These are phyloP conservation scores for Claviceps africana DNA, from an alignment of 2,329 filamentous ascomycete genomes.

Conservation along the genomic window DNA sequence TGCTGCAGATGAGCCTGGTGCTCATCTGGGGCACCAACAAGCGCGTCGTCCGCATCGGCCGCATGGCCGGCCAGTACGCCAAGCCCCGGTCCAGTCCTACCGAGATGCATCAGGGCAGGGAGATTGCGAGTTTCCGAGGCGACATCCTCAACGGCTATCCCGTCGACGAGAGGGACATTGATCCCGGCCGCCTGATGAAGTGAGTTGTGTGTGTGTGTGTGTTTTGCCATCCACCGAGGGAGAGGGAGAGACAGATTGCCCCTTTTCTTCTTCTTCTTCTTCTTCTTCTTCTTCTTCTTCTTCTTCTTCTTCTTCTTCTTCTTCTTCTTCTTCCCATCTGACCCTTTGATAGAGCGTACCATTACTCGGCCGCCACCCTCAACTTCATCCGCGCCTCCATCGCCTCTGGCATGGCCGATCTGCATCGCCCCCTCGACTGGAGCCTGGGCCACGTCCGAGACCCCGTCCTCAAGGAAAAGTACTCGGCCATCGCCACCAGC, in stretches of 20 bases:
- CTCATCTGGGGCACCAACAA: conserved; percentile 75
- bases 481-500: conserved; percentile 68
- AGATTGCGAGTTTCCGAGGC: conserved; percentile 81
- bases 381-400: conserved; percentile 84
- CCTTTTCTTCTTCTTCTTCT: not conserved
- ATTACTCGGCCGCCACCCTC: conserved; percentile 84
- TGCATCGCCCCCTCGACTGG: conserved; percentile 92
- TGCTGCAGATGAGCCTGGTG: conserved; percentile 93
- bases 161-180: conserved; percentile 59
- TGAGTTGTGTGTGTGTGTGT: too few relatives aligned
- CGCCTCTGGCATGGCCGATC: conserved; percentile 77
- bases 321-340: not conserved
- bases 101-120: conserved; percentile 64
- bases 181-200: conserved; percentile 70
- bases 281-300: not conserved
- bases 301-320: not conserved
- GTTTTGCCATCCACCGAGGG: not conserved
- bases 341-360: conserved; percentile 56
- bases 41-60: conserved; percentile 82
- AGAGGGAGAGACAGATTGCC: not conserved
- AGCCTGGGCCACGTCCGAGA: conserved; percentile 82
- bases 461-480: conserved; percentile 69
- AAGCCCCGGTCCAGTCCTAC: conserved; percentile 85
- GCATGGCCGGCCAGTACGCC: conserved; percentile 95
- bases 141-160: conserved; percentile 90